Evolutionary conservation across 192 early-diverging fungal genomes (phyloP).

Genomic region (Phlyctochytrium arcticum): DNA sequence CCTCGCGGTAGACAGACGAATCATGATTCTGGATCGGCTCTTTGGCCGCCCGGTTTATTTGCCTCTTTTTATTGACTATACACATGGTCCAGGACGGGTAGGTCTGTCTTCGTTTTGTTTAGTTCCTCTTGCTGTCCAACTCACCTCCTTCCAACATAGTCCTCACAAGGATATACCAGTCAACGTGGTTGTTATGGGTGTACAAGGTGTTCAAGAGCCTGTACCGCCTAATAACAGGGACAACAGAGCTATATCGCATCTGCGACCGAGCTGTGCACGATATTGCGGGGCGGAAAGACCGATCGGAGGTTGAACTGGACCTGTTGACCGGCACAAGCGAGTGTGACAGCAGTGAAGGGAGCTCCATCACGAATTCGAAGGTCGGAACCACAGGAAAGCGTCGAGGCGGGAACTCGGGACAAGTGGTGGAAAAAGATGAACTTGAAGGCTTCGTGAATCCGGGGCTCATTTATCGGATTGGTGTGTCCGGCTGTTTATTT

Average conservation of each 20-base stretch:
- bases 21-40: not conserved
- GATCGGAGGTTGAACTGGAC: not conserved
- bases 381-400: not conserved
- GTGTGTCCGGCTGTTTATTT: not conserved
- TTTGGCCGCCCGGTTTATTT: conserved; percentile 1
- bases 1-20: too few species aligned
- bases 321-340: too few species aligned
- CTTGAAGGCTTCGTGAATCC: too few species aligned
- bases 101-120: not conserved
- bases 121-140: not conserved
- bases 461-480: not conserved
- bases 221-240: conserved; percentile 46
- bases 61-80: conserved; percentile 1
- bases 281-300: not conserved
- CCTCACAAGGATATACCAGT: not conserved
- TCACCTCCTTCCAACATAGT: too few species aligned
- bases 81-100: not conserved
- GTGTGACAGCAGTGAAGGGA: too few species aligned
- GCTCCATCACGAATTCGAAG: too few species aligned
- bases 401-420: not conserved
- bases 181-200: conserved; percentile 39
- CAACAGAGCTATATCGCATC: conserved; percentile 57
- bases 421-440: not conserved
- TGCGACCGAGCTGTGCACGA: conserved; percentile 6
- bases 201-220: conserved; percentile 56